Conservation (phyloP, 2,329 filamentous ascomycete genomes). For the Neocatenulostroma microsporum region DNA sequence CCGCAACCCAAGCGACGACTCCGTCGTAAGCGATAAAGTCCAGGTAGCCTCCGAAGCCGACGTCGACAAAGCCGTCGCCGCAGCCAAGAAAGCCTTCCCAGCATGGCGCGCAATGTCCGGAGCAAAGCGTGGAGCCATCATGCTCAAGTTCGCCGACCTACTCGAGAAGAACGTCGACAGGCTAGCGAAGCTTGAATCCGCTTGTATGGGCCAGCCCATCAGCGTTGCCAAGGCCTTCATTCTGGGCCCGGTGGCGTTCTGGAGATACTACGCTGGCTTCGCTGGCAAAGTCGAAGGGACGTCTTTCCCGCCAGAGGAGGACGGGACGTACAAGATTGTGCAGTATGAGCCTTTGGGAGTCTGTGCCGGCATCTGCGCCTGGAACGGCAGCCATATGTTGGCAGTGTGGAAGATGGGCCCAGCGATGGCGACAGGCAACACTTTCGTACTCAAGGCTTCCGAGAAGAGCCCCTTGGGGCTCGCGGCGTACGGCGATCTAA, state of each 20-base stretch:
- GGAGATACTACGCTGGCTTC: slow-evolving; percentile 24
- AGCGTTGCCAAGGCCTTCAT: slow-evolving; percentile 28
- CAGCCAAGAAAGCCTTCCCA: slow-evolving; percentile 58
- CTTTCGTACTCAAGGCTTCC: slow-evolving; percentile 54
- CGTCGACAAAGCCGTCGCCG: slow-evolving; percentile 48
- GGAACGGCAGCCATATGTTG: slow-evolving; percentile 35
- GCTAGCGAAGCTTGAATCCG: slow-evolving; percentile 50
- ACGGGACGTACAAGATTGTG: slow-evolving; percentile 23
- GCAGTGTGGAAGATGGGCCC: slow-evolving; percentile 49
- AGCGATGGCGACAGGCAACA: slow-evolving; percentile 53
- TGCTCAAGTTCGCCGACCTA: slow-evolving; percentile 54
- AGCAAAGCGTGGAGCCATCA: slow-evolving; percentile 55
- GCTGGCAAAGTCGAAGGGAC: slow-evolving; percentile 23
- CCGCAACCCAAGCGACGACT: slow-evolving; percentile 44
- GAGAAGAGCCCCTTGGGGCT: slow-evolving; percentile 56
- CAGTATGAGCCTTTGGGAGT: slow-evolving; percentile 38
- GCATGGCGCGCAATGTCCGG: slow-evolving; percentile 56
- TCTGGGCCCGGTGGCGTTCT: slow-evolving; percentile 16
- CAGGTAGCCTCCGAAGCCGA: slow-evolving; percentile 45
- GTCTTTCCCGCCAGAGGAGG: slow-evolving; percentile 20
- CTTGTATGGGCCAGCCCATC: slow-evolving; percentile 47
- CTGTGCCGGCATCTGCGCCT: slow-evolving; percentile 36
- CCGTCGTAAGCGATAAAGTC: slow-evolving; percentile 44
- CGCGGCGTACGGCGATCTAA: slow-evolving; percentile 29
- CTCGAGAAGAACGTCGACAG: slow-evolving; percentile 42